Base-by-base conservation (phyloP, 2,329 filamentous ascomycete species). In the Tetracladium maxilliforme region DNA sequence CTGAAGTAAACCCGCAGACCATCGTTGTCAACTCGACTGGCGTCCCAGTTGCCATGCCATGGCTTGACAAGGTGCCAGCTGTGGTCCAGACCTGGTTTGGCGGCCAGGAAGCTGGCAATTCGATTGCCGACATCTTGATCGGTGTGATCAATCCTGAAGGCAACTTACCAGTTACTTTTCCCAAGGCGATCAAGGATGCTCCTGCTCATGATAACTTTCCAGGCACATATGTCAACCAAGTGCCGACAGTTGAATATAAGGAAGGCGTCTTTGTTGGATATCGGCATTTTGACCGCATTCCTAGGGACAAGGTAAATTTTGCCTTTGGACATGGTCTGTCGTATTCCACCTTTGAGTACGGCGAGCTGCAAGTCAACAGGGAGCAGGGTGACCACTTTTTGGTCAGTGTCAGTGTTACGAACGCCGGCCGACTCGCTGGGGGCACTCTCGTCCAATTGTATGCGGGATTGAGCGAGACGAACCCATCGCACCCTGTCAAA, bases 11-110 rank as follows among this genome's bases (percentile, higher is more conserved):
- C 44, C 57, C 71, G 4, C 73, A 73, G 28, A 74, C 76, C 2
- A 68, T 70, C 2, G 68, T 90, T 3, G 73, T 86, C 3, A 70
- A 81, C 42, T 80, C 86, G 39, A 81, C 76, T 0, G 81, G 80
- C 18, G 81, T 78, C 0, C 79, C 80, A 0, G 64, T 80, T 14
- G 59, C 65, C 28, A 75, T 83, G 72, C 74, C 76, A 1, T 81
- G 74, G 74, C 56, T 67, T 2, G 43, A 54, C n/a, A 48, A 60
- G n/a, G n/a, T n/a, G n/a, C n/a, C n/a, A n/a, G n/a, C n/a, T n/a
- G n/a, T n/a, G n/a, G 18, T 19, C 39, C 77, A 87, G 40, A 78
- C 79, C 68, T 74, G 68, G 69, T 74, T 71, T 35, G 64, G 66
- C 33, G 70, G 70, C 10, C 69, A 74, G 38, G 70, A 75, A 45